Percentiles rank a stretch among this genome's conserved stretches.
phyloP scores from a whole-genome alignment of 805 yeast species.

The Clavispora asparagi region DNA sequence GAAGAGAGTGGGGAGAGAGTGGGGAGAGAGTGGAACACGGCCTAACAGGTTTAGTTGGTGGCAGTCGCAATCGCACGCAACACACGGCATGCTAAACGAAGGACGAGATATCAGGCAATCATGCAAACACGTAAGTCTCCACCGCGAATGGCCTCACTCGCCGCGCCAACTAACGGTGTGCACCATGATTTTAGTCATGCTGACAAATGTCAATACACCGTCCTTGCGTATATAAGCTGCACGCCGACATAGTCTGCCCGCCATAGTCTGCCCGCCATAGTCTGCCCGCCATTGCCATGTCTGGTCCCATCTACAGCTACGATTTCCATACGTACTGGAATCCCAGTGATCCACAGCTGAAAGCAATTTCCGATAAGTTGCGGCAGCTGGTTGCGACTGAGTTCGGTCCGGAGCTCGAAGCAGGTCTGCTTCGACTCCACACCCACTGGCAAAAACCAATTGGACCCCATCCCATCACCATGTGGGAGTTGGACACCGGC shows the following conservation, averaged over 20 bases:
- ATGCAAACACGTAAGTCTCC: no score
- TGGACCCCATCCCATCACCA: slow-evolving; percentile 56
- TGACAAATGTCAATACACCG: not conserved
- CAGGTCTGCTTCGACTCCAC: slow-evolving; percentile 39
- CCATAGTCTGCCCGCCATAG: no score
- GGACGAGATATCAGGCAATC: no score
- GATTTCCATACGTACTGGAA: slow-evolving; percentile 56
- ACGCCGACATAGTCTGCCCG: not conserved
- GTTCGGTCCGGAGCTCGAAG: slow-evolving; percentile 37
- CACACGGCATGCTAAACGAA: no score
- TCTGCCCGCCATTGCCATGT: not conserved
- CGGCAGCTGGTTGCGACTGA: slow-evolving; percentile 36
- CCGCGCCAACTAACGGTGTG: no score
- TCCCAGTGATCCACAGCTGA: slow-evolving; percentile 27
- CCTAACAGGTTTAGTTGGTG: no score
- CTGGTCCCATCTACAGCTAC: slow-evolving; percentile 19
- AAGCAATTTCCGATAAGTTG: slow-evolving; percentile 30
- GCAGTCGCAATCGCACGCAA: no score
- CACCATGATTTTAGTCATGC: not conserved
- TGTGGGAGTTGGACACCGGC: slow-evolving; percentile 52
- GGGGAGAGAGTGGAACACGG: no score
- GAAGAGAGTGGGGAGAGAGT: no score
- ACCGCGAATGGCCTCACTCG: no score
- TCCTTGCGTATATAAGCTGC: not conserved
- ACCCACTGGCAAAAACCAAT: slow-evolving; percentile 43